Evolutionary conservation across 1,284 basidiomycete species (phyloP), one percentile per base, ranked within the genome.

Genomic region (Irpex sp.): DNA sequence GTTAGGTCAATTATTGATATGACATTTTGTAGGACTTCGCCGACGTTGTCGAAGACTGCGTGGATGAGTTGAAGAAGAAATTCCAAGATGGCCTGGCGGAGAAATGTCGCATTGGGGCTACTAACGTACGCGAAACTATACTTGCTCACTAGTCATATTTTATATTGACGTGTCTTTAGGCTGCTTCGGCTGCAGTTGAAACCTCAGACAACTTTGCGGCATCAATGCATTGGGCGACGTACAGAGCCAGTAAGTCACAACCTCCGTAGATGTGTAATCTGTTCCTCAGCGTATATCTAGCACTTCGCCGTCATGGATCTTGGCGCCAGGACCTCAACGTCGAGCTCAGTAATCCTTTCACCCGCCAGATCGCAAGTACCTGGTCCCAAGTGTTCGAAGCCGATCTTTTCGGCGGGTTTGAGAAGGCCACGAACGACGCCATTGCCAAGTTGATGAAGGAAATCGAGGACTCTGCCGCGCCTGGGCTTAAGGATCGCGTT

Each of bases 311-410:
- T 46, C 78, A 83, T 65, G 85, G 85, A 6, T 72, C 77, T 5
- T 87, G 76, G 74, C 78, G 82, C 43, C 77, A 78, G n/a, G 83
- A 87, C 66, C 74, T 88, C 50, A 88, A 88, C 66, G 78, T 81
- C 3, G 85, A 87, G 63, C 72, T 88, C 0, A 74, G 81, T 51
- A 77, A 77, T 26, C 85, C 86, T 0, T 84, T 88, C 73, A 86
- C 83, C 0, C 78, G 77, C 49, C 81, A 81, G 62, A 87, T 88
- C 60, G 85, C 85, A 0, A 76, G 78, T 59, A 80, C 82, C 1
- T 88, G 85, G 85, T 77, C 80, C 11, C 78, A 82, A 67, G 76
- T 87, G 6, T 88, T 87, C 67, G 84, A 87, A 68, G 77, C 79
- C 0, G 83, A 87, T 66, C 72, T 87, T n/a, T 86, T 87, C 68